Base-by-base conservation (phyloP, 371 early-diverging fungal species). In the Mucor racemosus region DNA sequence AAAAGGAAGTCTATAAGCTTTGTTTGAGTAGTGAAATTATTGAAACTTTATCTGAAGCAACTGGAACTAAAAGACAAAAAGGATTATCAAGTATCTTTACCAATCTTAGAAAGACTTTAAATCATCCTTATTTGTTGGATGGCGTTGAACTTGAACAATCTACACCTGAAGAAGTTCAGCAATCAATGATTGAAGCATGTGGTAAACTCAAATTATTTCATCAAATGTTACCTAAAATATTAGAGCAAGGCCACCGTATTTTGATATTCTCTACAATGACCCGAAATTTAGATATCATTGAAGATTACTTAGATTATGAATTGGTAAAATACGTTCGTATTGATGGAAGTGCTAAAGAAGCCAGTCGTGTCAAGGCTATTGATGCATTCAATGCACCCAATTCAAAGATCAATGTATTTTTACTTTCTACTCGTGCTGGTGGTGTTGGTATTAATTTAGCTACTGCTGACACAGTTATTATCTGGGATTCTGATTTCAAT, bases 381-480 rank as follows among this genome's bases (percentile, higher is more conserved):
- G 92, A 95, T 72, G 75, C 82, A 54, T 99, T 94, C 71, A 95
- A 95, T 65, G 87, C 87, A 0, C 89, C 88, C 1, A 84, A 86
- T 36, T 91, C 91, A 4, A 81, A 90, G 38, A 71, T 87, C 4
- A 92, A 94, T 72, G 91, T 94, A 7, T 96, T 96, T 69, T 68
- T 97, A 50, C 68, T 94, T 15, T 89, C 91, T 26, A 96, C 96
- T 0, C 88, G 97, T 17, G 96, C 96, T 13, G 98, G 98, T 58
- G 99, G 98, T 41, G 89, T 94, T 0, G 99, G 99, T 14, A 92
- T 99, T 55, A 99, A 98, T 68, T 75, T 99, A 66, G 92, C 97
- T 0, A 86, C 95, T 0, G 99, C 99, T 0, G 96, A 98, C 66
- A 96, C 95, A 0, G 91, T 98, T 26, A 91, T 99, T 57, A 91